Base-by-base conservation (phyloP, 139 green algal species). In the Chlorella sp. region DNA sequence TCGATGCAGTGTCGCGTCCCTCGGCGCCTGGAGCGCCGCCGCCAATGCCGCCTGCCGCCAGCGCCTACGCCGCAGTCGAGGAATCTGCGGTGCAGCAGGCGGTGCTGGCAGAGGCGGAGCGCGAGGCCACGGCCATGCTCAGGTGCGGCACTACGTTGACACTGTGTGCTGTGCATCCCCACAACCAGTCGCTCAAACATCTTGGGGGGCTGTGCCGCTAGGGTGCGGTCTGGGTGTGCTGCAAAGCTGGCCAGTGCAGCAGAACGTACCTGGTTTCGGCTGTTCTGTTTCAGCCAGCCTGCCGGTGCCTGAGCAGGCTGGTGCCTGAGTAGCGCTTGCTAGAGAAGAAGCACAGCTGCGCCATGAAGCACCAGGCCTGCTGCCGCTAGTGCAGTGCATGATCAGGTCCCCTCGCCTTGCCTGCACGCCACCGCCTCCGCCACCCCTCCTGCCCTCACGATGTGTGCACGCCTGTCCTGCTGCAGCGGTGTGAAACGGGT, bases 71-170 rank as follows among this genome's bases (percentile, higher is more conserved):
- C 42, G 26, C 84, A 24, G 66, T n/a, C 19, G 39, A 64, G 0
- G 86, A 90, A 9, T 60, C 86, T 11, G 73, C 77, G 22, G 86
- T 90, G 76, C 75, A 90, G 76, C 76, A 78, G 0, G 86, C 76
- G 5, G 86, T 90, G 76, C 78, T 90, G 28, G 86, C 86, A 11
- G 57, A 90, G 61, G 76, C 84, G 60, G 86, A 86, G 60, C 36
- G 57, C 15, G 86, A 90, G 53, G 57, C 76, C 14, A 57, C 68
- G 37, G 53, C 34, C 1, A 64, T 36, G 60, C 19, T 90, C 86
- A 85, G 9, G 22, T 75, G 22, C 84, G 86, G 86, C 77, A 26
- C 0, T 57, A 5, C 5, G 5, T 57, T 57, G 48, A 5, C 48
- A 57, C 48, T 5, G 57, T 39, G 4, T 7, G 60, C 24, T 3